Conservation (phyloP, 208 protist genomes). For the Leishmania tropica region DNA sequence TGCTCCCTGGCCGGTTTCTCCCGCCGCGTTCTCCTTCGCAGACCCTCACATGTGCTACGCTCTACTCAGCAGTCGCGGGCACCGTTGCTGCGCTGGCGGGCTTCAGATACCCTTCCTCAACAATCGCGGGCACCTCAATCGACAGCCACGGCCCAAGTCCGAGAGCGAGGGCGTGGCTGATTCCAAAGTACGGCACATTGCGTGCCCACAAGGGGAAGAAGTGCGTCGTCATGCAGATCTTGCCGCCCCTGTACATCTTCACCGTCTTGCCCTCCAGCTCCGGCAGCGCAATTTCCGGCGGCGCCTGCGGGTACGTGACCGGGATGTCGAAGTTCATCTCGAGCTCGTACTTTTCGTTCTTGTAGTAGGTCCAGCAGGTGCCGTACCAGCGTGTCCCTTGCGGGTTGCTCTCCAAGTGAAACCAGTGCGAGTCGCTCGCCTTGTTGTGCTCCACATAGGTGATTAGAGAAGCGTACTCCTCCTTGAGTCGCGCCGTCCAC, state of each 20-base stretch:
- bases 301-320: constrained; percentile 95
- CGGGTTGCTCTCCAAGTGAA: constrained; percentile 95
- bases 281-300: constrained; percentile 96
- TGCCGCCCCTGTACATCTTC: constrained; percentile 99
- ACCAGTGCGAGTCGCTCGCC: constrained; percentile 96
- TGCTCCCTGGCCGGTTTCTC: not conserved
- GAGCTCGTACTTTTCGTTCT: constrained; percentile 97
- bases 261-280: constrained; percentile 98
- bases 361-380: constrained; percentile 97
- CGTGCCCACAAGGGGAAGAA: constrained; percentile 98
- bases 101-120: constrained; percentile 89
- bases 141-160: constrained; percentile 97
- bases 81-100: constrained; percentile 29
- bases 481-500: constrained; percentile 97
- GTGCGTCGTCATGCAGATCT: constrained; percentile 98
- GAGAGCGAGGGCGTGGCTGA: constrained; percentile 97
- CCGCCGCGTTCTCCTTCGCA: not conserved
- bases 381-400: constrained; percentile 96
- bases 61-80: not conserved
- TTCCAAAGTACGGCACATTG: constrained; percentile 98
- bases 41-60: not conserved
- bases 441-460: constrained; percentile 97
- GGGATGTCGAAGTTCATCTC: constrained; percentile 98
- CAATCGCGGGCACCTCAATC: constrained; percentile 96
- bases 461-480: constrained; percentile 97